Conservation (phyloP, 441 rosid genomes). For the Syzygium syzygioides region DNA sequence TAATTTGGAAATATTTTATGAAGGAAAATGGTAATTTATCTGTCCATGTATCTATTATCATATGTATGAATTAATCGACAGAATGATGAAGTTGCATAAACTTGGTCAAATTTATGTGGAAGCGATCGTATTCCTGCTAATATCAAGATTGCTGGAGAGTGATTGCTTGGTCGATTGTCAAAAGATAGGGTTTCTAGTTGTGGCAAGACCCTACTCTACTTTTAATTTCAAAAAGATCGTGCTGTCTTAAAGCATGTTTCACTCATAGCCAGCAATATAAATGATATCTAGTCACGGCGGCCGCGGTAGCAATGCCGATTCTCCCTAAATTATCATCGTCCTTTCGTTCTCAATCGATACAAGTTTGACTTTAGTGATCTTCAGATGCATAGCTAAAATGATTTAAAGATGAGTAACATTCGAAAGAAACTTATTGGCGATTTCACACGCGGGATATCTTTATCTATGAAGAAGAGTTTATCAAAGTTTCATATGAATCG, state of each 20-base stretch:
- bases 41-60: not conserved
- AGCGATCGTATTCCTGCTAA: not conserved
- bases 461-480: not conserved
- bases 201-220: not conserved
- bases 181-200: not conserved
- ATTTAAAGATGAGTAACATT: not conserved
- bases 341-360: not conserved
- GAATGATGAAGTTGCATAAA: not conserved
- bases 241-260: not conserved
- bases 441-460: not conserved
- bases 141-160: not conserved
- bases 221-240: not conserved
- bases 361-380: not conserved
- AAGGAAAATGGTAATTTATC: not conserved
- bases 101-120: not conserved
- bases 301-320: not conserved
- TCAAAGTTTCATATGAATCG: not conserved
- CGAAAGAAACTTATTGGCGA: not conserved
- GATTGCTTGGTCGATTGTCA: not conserved
- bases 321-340: not conserved
- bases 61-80: not conserved
- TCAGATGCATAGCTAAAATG: not conserved
- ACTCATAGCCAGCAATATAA: not conserved
- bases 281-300: not conserved
- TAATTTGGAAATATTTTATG: not conserved